Base-by-base conservation (phyloP, 768 basidiomycete species). In the Udeniomyces megalosporus region DNA sequence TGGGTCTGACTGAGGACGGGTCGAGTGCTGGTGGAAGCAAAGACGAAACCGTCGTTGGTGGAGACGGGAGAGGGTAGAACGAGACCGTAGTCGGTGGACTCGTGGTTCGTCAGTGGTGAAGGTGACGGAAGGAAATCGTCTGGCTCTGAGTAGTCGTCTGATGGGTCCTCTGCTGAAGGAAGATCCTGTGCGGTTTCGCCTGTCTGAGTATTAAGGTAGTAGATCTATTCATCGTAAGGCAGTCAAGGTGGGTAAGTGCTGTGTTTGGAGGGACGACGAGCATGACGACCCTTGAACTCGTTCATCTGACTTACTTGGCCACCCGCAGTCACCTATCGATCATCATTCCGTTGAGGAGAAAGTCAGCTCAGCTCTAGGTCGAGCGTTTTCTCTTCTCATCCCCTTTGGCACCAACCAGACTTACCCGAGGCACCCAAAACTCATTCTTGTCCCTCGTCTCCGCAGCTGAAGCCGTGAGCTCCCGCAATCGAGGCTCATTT, bases 221-320 rank as follows among this genome's bases (percentile, higher is more conserved):
- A 92, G 71, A 99, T 90, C 91, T 95, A 59, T 34, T n/a, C 22
- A 45, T 34, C n/a, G n/a, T n/a, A n/a, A n/a, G n/a, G n/a, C n/a
- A n/a, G 35, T 0, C n/a, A n/a, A 28, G 26, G 24, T 44, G 12
- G 48, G 32, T 2, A 32, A 63, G 20, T 35, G 20, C 15, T 50
- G n/a, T 20, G 48, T 31, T 59, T 5, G 8, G 10, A 10, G 11
- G 11, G 15, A 4, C 1, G n/a, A 20, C 3, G 20, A 4, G 26
- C 32, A 29, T 51, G n/a, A n/a, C n/a, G n/a, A n/a, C n/a, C n/a
- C n/a, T n/a, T n/a, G n/a, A n/a, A n/a, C n/a, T n/a, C n/a, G n/a
- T n/a, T n/a, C n/a, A n/a, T n/a, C n/a, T n/a, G n/a, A n/a, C 68
- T 55, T 70, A 86, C 90, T 80, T 88, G 87, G 55, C 88, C 88